Evolutionary conservation across 257 asterid genomes (phyloP), one percentile per base, ranked within the genome.

Genomic region (Pogostemon cablin): DNA sequence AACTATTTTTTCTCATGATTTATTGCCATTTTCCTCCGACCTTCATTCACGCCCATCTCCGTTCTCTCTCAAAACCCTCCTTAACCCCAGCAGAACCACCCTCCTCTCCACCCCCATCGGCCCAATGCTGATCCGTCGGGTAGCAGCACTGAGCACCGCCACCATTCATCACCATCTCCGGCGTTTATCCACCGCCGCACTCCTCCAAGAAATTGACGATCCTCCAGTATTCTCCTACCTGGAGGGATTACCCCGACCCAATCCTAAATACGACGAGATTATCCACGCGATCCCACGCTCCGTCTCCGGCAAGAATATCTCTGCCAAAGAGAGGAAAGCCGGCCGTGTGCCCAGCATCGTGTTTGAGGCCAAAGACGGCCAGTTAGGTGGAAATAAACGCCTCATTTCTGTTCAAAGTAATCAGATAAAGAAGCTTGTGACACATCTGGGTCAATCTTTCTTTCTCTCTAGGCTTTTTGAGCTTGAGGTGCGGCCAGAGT

Each of bases 351-450:
- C 98, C 1, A 88, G 97, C 78, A 90, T 95, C 62, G 91, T 95
- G 9, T 91, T 91, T 76, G 97, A 95, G 85, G 93, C 92, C 55
- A 96, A 91, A 35, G 96, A 95, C 58, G 99, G 98, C 12, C 93
- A 95, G 79, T 87, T 85, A 69, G 99, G 99, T 34, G 98, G 98
- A 68, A 95, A 88, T 75, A 92, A 95, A 83, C 86, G 96, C 66
- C 95, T 95, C 62, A 81, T 95, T 66, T 88, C 98, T 3, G 96
- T 95, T 4, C 87, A 86, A 63, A 66, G 74, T 8, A 95, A 95
- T 66, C 98, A 92, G 95, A 86, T 95, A 25, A 92, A 89, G 86
- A 95, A 95, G 82, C 98, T 95, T 32, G 97, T 95, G 17, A 86
- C 53, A 72, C 90, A 87, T 61, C 11, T 90, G 67, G 97, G 99